A percentile compares a stretch with the other conserved stretches of the same genome.
Conservation (phyloP, 768 basidiomycete genomes). For the Serendipita sp. region DNA sequence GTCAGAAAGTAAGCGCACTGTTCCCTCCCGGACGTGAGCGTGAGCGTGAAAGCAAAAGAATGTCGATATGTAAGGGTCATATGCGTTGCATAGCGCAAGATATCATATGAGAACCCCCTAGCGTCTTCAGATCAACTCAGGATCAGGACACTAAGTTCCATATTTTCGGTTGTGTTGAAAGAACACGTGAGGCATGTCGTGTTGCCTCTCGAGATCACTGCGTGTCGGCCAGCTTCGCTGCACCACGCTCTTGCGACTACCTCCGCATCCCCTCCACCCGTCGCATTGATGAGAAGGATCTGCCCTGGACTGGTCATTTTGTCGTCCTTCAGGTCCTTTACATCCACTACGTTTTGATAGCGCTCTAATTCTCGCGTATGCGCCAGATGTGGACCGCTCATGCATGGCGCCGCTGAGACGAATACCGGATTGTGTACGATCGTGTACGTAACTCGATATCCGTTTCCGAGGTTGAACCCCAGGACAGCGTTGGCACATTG, state of each 20-base stretch:
- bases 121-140: background rate
- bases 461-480: background rate
- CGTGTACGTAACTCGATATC: background rate
- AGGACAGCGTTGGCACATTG: constrained; percentile 3
- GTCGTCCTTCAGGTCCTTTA: constrained; percentile 3
- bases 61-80: no score
- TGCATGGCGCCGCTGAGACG: constrained; percentile 6
- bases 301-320: background rate
- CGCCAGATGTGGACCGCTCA: constrained; percentile 1
- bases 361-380: constrained; percentile 4
- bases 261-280: constrained; percentile 6
- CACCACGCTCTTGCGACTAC: constrained; percentile 7
- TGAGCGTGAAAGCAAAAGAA: background rate
- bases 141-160: background rate
- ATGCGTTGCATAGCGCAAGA: no score
- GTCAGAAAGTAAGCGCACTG: background rate
- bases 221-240: constrained; percentile 3
- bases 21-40: background rate
- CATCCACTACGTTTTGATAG: constrained; percentile 1
- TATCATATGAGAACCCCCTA: no score
- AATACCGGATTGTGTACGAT: constrained; percentile 1
- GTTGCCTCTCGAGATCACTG: background rate
- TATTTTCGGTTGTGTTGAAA: constrained; percentile 1
- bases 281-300: constrained; percentile 6
- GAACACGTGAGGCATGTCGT: background rate